Evolutionary conservation across 306 rosid genomes (phyloP).

Genomic region (Cicer judaicum): DNA sequence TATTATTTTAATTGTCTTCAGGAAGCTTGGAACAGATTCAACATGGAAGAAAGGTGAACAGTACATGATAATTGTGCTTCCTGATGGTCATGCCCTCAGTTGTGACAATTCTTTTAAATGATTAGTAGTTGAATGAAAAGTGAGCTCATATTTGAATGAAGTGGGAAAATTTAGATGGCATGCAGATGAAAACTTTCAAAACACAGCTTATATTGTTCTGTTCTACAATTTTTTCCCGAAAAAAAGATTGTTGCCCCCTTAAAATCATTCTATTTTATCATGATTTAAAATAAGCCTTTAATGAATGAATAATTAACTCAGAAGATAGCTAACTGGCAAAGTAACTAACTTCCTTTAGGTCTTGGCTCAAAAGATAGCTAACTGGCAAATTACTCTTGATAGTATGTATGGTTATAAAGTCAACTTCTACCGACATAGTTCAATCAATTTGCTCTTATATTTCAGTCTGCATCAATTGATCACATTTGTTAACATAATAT

Average conservation of each 20-base stretch:
- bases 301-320: slow-evolving; percentile 15
- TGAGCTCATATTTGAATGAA: slow-evolving; percentile 14
- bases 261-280: too few relatives aligned
- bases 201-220: slow-evolving; percentile 21
- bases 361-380: not conserved
- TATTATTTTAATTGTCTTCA: slow-evolving; percentile 44
- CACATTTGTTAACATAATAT: too few relatives aligned
- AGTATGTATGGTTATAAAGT: not conserved
- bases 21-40: slow-evolving; percentile 98
- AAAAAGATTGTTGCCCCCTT: not conserved
- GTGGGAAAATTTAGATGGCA: slow-evolving; percentile 21
- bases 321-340: slow-evolving; percentile 20
- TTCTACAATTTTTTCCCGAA: not conserved
- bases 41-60: slow-evolving; percentile 74
- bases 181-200: slow-evolving; percentile 19
- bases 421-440: not conserved
- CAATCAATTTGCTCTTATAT: not conserved
- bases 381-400: not conserved
- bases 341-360: not conserved
- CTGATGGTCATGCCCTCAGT: not conserved
- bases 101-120: slow-evolving; percentile 30
- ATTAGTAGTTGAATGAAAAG: slow-evolving; percentile 33
- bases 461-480: not conserved
- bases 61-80: not conserved
- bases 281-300: slow-evolving; percentile 3